Base-by-base conservation (phyloP, 2,329 filamentous ascomycete species). In the Apiospora rasikravindrae region DNA sequence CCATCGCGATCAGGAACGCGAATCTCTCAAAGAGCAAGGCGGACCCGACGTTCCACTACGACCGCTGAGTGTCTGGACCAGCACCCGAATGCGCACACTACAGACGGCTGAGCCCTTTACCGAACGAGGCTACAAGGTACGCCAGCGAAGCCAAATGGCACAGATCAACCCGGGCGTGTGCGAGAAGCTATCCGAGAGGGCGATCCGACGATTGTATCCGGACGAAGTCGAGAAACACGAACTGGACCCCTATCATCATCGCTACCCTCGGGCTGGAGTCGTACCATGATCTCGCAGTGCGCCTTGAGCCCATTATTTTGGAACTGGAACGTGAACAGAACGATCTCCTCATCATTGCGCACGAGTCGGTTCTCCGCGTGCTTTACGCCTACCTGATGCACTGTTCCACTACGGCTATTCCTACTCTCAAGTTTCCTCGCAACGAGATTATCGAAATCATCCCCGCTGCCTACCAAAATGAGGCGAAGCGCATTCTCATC, bases 381-480 rank as follows among this genome's bases (percentile, higher is more conserved):
- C 88, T 99, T 4, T 99, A 99, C 80, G 95, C 95, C 33, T 99
- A 99, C 82, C 87, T 99, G 51, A 99, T 99, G 96, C 96, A 97
- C 77, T 98, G 96, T 84, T 96, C 96, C 80, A 95, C 97, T 11
- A 93, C 93, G 82, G 95, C 97, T 79, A 99, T 99, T 74, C 96
- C 96, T 4, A 93, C 92, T 77, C 89, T 99, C 74, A 93, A 94
- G 76, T 99, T 99, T 79, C 96, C 96, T 4, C 93, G 96, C 61
- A 93, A 99, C 80, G 95, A 99, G 81, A 98, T 99, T 80, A 98
- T 99, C 76, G 96, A 99, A 86, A 98, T 99, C 80, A 97, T 98
- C 73, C 97, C 96, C 3, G 95, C 96, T 24, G 96, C 94, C 44
- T 99, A 99, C 83, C 96, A 98, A 84, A 99, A 99, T 80, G 93